phyloP scores from a whole-genome alignment of 768 basidiomycete genomes.

The Podaxis rugospora region DNA sequence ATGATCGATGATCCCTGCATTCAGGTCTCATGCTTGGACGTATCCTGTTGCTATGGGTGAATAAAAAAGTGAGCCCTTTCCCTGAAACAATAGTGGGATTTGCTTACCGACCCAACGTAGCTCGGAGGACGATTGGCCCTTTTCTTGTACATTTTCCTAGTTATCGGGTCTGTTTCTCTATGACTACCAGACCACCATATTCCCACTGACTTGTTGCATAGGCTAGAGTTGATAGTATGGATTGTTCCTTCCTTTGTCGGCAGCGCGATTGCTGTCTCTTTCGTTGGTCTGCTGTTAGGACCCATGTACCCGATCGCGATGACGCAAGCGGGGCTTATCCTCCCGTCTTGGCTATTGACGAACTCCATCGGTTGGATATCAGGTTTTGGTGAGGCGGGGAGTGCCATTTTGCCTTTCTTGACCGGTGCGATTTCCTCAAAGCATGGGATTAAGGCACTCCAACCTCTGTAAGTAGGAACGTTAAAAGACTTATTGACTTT shows the following conservation, averaged over 20 bases:
- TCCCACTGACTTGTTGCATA: constrained; percentile 13
- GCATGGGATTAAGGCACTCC: constrained; percentile 55
- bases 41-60: constrained; percentile 49
- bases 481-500: background rate
- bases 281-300: constrained; percentile 67
- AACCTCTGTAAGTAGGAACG: constrained; percentile 48
- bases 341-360: constrained; percentile 67
- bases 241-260: constrained; percentile 61
- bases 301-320: constrained; percentile 74
- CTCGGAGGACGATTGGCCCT: constrained; percentile 51
- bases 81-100: background rate
- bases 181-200: background rate
- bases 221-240: constrained; percentile 70
- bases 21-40: constrained; percentile 55
- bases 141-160: constrained; percentile 45
- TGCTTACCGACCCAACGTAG: constrained; percentile 19
- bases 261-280: constrained; percentile 56
- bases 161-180: constrained; percentile 36
- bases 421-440: constrained; percentile 64
- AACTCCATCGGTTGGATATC: constrained; percentile 66
- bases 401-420: constrained; percentile 68
- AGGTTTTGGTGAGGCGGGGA: constrained; percentile 66
- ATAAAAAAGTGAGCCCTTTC: constrained; percentile 35
- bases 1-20: background rate
- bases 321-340: constrained; percentile 60